A percentile compares a stretch with the other conserved stretches of the same genome.
phyloP scores from a whole-genome alignment of 148 eudicot genomes.

The Vaccinium macrocarpon region DNA sequence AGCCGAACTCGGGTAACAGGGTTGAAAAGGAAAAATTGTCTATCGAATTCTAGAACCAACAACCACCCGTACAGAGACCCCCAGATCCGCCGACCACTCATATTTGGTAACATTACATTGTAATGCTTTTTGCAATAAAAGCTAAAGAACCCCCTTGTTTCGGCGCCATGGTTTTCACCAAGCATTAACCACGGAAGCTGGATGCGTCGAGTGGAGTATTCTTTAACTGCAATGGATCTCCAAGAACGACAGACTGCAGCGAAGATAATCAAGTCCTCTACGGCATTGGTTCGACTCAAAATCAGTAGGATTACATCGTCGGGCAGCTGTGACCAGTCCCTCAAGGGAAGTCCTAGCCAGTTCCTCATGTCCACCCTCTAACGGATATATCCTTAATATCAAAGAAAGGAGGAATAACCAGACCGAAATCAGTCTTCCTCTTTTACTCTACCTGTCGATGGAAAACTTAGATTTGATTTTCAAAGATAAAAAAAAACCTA shows the following conservation, averaged over 20 bases:
- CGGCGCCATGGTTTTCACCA: slow-evolving; percentile 9
- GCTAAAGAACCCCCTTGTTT: slow-evolving; percentile 18
- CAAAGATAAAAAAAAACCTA: neutral
- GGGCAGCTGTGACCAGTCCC: slow-evolving; percentile 21
- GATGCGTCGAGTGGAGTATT: slow-evolving; percentile 6
- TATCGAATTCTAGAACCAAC: slow-evolving; percentile 4
- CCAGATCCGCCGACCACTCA: slow-evolving; percentile 16
- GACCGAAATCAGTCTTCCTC: neutral
- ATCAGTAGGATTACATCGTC: slow-evolving; percentile 21
- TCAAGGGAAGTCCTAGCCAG: slow-evolving; percentile 11
- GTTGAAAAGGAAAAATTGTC: slow-evolving; percentile 21
- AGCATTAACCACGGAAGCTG: slow-evolving; percentile 25
- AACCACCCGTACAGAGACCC: slow-evolving; percentile 19
- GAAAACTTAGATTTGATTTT: neutral
- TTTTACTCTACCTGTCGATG: neutral
- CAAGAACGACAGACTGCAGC: slow-evolving; percentile 18
- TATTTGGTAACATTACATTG: slow-evolving; percentile 12
- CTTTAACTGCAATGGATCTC: slow-evolving; percentile 19
- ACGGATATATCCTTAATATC: neutral
- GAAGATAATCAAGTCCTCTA: slow-evolving; percentile 20
- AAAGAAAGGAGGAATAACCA: neutral
- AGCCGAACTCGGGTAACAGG: slow-evolving; percentile 16
- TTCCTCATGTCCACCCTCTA: slow-evolving; percentile 10
- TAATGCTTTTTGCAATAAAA: neutral
- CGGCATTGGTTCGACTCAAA: slow-evolving; percentile 13